These are phyloP conservation scores for Calonectria fujianensis DNA, from an alignment of 2,329 filamentous ascomycete species.

Conservation along the genomic window DNA sequence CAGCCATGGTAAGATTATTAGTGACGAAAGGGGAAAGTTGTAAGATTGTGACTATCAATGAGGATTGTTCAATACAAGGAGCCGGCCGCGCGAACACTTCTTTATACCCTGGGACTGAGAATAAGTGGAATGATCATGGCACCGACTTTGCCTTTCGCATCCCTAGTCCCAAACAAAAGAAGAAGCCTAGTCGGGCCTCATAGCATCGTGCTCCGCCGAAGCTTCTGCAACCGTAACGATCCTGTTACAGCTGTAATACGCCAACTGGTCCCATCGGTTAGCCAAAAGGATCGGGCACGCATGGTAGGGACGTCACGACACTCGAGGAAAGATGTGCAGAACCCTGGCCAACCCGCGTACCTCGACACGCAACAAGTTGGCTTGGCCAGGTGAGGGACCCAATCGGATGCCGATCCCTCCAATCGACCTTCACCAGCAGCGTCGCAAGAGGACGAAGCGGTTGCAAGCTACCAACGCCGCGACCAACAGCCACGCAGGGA, in stretches of 20 bases:
- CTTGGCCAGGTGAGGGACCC: constrained; percentile 7
- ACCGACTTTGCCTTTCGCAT: constrained; percentile 1
- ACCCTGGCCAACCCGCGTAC: constrained; percentile 9
- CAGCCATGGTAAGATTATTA: constrained; percentile 44
- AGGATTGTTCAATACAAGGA: background rate
- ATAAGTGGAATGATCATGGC: constrained; percentile 9
- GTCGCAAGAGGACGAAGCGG: constrained; percentile 16
- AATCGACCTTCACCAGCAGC: constrained; percentile 24
- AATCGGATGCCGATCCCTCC: constrained; percentile 28
- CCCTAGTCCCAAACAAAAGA: constrained; percentile 7
- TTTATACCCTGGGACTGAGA: constrained; percentile 32
- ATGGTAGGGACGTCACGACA: background rate
- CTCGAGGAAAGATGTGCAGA: constrained; percentile 7
- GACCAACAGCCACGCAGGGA: constrained; percentile 13
- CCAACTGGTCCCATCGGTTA: background rate
- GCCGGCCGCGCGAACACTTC: constrained; percentile 10
- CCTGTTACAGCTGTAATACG: constrained; percentile 34
- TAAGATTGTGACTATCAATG: constrained; percentile 19
- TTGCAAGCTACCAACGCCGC: constrained; percentile 27
- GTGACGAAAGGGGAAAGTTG: no score
- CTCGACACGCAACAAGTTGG: constrained; percentile 20
- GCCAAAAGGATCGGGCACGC: constrained; percentile 3
- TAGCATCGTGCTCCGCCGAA: constrained; percentile 36
- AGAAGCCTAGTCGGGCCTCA: constrained; percentile 21
- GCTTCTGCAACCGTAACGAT: constrained; percentile 36